These are phyloP conservation scores for Diplogelasinospora grovesii DNA, from an alignment of 495 filamentous ascomycete species.

Conservation along the genomic window DNA sequence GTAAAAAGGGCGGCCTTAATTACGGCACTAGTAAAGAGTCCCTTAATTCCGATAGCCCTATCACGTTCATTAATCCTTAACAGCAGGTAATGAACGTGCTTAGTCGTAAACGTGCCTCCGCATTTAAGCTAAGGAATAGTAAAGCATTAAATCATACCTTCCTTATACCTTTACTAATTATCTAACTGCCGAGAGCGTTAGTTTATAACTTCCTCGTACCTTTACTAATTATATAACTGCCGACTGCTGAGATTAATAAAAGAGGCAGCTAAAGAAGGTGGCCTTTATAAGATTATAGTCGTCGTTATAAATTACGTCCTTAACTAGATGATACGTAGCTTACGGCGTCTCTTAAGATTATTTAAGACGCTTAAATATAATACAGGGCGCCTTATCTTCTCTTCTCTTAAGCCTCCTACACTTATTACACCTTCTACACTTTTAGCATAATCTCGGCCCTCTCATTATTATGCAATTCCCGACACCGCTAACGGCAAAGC, in stretches of 20 bases:
- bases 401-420: no score
- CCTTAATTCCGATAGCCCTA: neutral
- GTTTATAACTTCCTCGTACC: no score
- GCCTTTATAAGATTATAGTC: no score
- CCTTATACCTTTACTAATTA: neutral
- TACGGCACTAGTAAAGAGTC: neutral
- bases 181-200: neutral
- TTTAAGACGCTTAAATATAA: neutral
- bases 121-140: neutral
- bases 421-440: neutral
- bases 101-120: neutral
- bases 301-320: slow-evolving; percentile 1
- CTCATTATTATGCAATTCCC: no score
- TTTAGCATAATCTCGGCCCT: neutral
- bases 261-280: neutral
- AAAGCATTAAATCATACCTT: neutral
- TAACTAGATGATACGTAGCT: slow-evolving; percentile 1
- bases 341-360: neutral
- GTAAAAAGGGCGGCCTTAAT: neutral
- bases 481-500: neutral
- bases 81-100: neutral
- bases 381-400: neutral
- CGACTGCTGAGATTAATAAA: no score
- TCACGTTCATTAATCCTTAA: neutral
- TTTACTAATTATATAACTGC: no score